Evolutionary conservation across 1,284 basidiomycete species (phyloP), one percentile per base, ranked within the genome.

Genomic region (Pseudozyma tsukubaensis): DNA sequence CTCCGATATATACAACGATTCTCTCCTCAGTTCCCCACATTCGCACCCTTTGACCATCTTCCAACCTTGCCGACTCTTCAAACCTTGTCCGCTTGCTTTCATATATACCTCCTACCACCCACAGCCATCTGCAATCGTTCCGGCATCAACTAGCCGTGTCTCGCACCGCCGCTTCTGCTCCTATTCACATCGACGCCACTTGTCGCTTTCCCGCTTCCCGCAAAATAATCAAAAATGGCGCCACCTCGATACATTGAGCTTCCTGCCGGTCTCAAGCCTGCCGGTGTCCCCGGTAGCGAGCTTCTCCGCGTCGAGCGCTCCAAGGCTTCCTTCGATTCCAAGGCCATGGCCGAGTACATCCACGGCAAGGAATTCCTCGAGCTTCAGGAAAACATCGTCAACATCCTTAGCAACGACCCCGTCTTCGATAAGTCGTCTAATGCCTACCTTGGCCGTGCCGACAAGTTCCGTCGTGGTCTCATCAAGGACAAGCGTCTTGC

Each of bases 381-480:
- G 36, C 88, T 72, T 32, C 88, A 88, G 50, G 73, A 87, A 24
- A 85, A 85, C 37, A 84, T 92, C 9, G 86, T 89, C 13, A 66
- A 82, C 2, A 70, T 91, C 14, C 83, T 92, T 55, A 85, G 86
- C 34, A 82, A 85, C 2, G 91, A 92, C 64, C 87, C 89, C 24
- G 49, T 62, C 34, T 92, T 93, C 70, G 88, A 91, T 84, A 92
- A 91, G 82, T 85, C 87, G 0, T 83, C 86, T 57, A 88, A 88
- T 89, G 89, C 78, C 70, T 85, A 84, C 78, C 66, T 83, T 50
- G 74, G 78, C 24, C 79, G 85, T 35, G 73, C 72, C 1, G 85
- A 83, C 50, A 84, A 83, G 75, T 85, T 81, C 72, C 72, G 76
- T 6, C 54, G 64, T 39, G 84, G 83, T 36, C 71, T 85, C 59